These are phyloP conservation scores for Coccomyxa sp. DNA, from an alignment of 139 green algal species.

Conservation along the genomic window DNA sequence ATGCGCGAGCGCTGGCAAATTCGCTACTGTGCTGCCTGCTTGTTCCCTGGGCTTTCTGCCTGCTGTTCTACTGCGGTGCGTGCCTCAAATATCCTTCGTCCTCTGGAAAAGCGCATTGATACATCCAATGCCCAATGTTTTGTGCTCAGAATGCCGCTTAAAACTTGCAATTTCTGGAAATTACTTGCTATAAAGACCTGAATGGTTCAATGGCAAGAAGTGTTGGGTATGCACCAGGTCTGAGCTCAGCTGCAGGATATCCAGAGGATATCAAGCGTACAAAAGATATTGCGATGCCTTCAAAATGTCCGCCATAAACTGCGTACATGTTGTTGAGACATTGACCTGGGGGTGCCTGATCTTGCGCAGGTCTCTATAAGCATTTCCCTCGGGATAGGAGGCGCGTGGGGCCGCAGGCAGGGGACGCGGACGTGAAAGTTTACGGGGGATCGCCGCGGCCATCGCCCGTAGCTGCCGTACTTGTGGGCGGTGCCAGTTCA, in stretches of 20 bases:
- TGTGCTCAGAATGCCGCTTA: neutral
- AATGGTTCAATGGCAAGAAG: neutral
- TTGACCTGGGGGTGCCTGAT: neutral
- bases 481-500: neutral
- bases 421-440: neutral
- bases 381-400: neutral
- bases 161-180: neutral
- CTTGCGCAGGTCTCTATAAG: neutral
- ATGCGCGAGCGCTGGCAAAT: conserved; percentile 45
- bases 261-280: neutral
- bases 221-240: neutral
- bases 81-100: neutral
- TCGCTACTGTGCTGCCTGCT: conserved; percentile 62
- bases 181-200: neutral
- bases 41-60: conserved; percentile 58
- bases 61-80: conserved; percentile 48
- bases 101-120: too few relatives aligned
- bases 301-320: neutral
- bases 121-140: too few relatives aligned
- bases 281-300: neutral
- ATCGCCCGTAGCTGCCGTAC: neutral
- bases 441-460: too few relatives aligned
- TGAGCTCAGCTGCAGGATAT: neutral
- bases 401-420: neutral
- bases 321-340: neutral